A percentile compares a stretch with the other conserved stretches of the same genome.
Evolutionary conservation across 2,329 filamentous ascomycete genomes (phyloP).

Genomic region (Rhinocladiella mackenziei): DNA sequence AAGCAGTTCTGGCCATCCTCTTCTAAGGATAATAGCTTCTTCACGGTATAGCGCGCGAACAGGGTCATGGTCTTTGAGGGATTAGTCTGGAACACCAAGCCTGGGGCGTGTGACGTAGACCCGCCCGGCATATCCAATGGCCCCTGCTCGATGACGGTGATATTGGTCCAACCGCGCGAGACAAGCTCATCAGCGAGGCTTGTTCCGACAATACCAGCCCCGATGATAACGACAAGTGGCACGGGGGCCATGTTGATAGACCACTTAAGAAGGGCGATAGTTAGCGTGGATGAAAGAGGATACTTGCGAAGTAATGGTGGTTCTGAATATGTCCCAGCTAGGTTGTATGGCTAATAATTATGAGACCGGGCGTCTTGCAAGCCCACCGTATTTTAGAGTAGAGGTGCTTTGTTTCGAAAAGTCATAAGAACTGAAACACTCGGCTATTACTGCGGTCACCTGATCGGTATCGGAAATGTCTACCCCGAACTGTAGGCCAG

Average conservation of each 20-base stretch:
- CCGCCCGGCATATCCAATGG: conserved; percentile 60
- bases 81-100: conserved; percentile 61
- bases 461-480: conserved; percentile 1
- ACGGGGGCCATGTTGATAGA: conserved; percentile 6
- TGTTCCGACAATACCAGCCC: conserved; percentile 61
- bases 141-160: conserved; percentile 63
- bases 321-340: not conserved
- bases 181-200: conserved; percentile 63
- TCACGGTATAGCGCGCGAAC: conserved; percentile 59
- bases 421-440: not conserved
- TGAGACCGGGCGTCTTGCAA: too few relatives aligned
- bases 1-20: conserved; percentile 50
- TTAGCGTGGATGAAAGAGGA: not conserved
- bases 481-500: too few relatives aligned
- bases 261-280: not conserved
- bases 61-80: conserved; percentile 47
- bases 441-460: not conserved
- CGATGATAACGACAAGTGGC: conserved; percentile 54
- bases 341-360: too few relatives aligned
- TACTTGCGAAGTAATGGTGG: not conserved
- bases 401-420: not conserved
- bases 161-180: conserved; percentile 58
- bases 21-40: conserved; percentile 55
- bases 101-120: conserved; percentile 63
- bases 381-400: not conserved